These are phyloP conservation scores for Incumbomyces lentus DNA, from an alignment of 2,329 filamentous ascomycete species.

Conservation along the genomic window DNA sequence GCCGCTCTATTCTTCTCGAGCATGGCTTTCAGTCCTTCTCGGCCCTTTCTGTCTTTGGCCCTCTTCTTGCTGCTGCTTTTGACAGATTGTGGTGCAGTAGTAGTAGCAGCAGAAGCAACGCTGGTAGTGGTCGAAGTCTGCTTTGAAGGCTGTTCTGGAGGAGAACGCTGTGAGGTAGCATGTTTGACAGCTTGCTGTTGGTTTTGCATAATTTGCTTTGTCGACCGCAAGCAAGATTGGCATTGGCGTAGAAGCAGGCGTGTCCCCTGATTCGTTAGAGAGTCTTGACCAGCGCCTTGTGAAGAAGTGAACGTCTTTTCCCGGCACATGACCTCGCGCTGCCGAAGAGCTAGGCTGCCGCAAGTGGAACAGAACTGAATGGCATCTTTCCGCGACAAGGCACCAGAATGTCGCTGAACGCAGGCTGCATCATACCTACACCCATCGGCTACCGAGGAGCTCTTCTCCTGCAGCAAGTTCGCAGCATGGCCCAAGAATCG, in stretches of 20 bases:
- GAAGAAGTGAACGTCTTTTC: neutral
- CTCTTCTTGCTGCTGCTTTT: conserved; percentile 42
- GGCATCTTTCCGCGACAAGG: neutral
- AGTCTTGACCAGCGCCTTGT: neutral
- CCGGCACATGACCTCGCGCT: neutral
- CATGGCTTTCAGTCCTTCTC: conserved; percentile 42
- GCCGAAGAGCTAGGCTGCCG: neutral
- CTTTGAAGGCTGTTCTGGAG: neutral
- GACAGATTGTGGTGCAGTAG: neutral
- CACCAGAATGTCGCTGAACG: neutral
- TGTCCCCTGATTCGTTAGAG: neutral
- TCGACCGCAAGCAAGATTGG: neutral
- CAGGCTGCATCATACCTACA: neutral
- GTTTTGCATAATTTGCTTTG: neutral
- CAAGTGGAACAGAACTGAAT: neutral
- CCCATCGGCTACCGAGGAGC: neutral
- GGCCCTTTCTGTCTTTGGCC: conserved; percentile 43
- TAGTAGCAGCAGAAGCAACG: neutral
- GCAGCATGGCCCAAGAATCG: neutral
- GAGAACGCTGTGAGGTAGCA: neutral
- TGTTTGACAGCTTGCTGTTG: neutral
- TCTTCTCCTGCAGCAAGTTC: neutral
- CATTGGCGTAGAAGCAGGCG: neutral
- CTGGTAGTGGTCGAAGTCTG: neutral
- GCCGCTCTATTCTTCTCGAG: conserved; percentile 25